Conservation (phyloP, 139 green algal species). For the Parachlorella kessleri region DNA sequence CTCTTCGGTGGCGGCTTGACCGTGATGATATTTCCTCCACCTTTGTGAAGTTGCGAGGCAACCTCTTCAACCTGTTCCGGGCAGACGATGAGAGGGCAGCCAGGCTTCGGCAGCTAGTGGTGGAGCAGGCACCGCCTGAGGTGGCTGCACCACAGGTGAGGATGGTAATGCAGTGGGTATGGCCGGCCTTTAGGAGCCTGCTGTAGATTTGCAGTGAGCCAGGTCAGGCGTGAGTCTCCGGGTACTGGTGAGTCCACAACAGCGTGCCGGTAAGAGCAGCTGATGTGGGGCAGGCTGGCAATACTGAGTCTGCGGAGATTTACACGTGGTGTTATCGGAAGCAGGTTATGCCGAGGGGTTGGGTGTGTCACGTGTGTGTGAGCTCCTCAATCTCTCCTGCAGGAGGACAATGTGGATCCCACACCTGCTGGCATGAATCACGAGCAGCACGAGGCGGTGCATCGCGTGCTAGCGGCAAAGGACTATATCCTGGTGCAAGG, state of each 20-base stretch:
- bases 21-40: conserved; percentile 63
- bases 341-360: no score
- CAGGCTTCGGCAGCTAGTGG: not conserved
- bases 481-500: conserved; percentile 91
- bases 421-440: conserved; percentile 54
- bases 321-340: no score
- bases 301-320: no score
- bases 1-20: conserved; percentile 79
- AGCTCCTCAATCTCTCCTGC: no score
- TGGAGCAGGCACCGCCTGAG: not conserved
- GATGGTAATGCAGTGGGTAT: not conserved
- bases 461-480: conserved; percentile 46
- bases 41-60: conserved; percentile 57
- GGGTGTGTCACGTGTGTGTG: no score
- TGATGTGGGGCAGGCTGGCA: no score
- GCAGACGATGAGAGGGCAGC: not conserved
- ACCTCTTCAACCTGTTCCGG: conserved; percentile 55
- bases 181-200: not conserved
- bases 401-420: no score
- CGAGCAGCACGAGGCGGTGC: conserved; percentile 71
- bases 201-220: no score
- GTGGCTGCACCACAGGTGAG: not conserved
- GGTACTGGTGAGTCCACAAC: no score
- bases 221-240: no score
- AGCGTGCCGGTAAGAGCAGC: no score